phyloP scores from a whole-genome alignment of 1,284 basidiomycete species.

The Mycena citricolor region DNA sequence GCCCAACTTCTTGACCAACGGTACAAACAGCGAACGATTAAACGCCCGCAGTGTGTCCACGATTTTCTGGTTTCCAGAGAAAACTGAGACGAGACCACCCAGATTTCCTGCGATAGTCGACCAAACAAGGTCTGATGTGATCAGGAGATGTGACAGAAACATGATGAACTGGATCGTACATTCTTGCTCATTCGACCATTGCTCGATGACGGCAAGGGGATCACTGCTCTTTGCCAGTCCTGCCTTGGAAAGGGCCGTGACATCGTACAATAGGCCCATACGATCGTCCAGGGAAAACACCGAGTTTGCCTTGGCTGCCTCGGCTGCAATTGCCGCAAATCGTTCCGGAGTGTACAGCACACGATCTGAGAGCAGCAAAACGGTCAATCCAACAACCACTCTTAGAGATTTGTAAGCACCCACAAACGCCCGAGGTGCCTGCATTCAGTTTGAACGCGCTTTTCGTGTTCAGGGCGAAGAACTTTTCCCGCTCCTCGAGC shows the following conservation, averaged over 20 bases:
- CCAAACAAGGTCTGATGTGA: conserved; percentile 16
- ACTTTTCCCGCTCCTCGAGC: conserved; percentile 58
- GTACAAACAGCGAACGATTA: conserved; percentile 57
- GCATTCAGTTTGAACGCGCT: conserved; percentile 75
- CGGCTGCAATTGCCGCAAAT: conserved; percentile 64
- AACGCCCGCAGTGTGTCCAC: conserved; percentile 50
- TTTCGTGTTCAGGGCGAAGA: conserved; percentile 54
- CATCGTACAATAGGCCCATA: conserved; percentile 70
- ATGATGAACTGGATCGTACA: conserved; percentile 37
- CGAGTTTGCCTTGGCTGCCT: conserved; percentile 61
- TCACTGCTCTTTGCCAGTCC: conserved; percentile 65
- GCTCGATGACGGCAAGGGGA: conserved; percentile 58
- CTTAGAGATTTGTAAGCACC: conserved; percentile 24
- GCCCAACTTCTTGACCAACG: conserved; percentile 65
- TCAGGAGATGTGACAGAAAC: background rate
- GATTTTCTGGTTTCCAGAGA: conserved; percentile 69
- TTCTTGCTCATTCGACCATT: conserved; percentile 57
- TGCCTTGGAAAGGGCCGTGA: conserved; percentile 67
- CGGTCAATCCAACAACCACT: background rate
- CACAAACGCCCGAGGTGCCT: conserved; percentile 76
- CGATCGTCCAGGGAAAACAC: conserved; percentile 63
- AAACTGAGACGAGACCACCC: conserved; percentile 49
- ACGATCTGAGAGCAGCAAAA: conserved; percentile 48
- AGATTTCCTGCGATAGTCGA: conserved; percentile 48
- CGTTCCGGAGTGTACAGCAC: conserved; percentile 73